Conservation (phyloP, 306 rosid species). For the Cucumis hystrix region DNA sequence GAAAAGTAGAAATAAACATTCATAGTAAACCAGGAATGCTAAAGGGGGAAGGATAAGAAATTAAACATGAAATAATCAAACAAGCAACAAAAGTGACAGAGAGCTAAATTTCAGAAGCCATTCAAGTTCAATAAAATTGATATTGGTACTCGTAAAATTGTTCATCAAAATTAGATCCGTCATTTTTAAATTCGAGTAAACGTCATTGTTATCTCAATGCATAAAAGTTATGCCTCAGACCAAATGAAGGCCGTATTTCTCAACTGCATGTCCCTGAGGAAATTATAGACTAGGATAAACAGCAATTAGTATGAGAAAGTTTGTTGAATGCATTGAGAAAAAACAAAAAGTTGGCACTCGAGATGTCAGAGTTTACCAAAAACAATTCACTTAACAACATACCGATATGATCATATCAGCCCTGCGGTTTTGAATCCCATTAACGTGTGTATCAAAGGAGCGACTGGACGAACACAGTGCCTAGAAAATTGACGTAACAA, state of each 20-base stretch:
- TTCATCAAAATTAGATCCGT: neutral
- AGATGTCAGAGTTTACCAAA: neutral
- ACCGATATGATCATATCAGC: constrained; percentile 80
- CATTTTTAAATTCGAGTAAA: neutral
- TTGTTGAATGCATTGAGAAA: neutral
- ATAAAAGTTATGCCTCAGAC: neutral
- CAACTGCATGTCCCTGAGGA: neutral
- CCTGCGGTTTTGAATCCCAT: constrained; percentile 51
- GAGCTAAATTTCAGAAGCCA: neutral
- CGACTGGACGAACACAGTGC: constrained; percentile 56
- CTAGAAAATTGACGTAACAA: constrained; percentile 18
- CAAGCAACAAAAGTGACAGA: neutral
- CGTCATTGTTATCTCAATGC: neutral
- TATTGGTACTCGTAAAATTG: neutral
- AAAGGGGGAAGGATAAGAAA: neutral
- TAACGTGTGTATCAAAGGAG: constrained; percentile 26
- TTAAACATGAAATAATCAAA: neutral
- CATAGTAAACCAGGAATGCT: neutral
- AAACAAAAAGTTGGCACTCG: neutral
- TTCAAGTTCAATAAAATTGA: neutral
- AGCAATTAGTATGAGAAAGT: neutral
- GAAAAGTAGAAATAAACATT: neutral
- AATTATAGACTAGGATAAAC: neutral
- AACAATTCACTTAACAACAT: constrained; percentile 19
- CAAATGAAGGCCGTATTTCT: neutral